Evolutionary conservation across 305 asterid species (phyloP).

Genomic region (Fraxinus greggii): DNA sequence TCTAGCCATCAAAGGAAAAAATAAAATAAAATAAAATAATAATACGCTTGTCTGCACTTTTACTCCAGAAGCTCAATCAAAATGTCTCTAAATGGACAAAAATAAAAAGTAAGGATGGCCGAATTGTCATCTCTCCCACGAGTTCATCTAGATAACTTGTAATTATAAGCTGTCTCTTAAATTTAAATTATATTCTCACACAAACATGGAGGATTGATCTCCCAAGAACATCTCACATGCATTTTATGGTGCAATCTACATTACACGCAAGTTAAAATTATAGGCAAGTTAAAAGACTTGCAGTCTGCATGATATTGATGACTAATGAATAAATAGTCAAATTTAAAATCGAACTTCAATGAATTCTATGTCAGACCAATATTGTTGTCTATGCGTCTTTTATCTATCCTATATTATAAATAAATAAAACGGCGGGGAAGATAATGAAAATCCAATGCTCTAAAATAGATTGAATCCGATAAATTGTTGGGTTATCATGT

Average conservation of each 20-base stretch:
- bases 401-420: neutral
- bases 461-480: too few species aligned
- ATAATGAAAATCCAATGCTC: neutral
- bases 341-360: neutral
- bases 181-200: neutral
- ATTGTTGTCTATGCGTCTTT: neutral
- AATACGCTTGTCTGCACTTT: conserved; percentile 24
- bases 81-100: conserved; percentile 42
- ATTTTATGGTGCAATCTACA: neutral
- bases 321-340: neutral
- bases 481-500: neutral
- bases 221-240: neutral
- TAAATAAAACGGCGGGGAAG: neutral
- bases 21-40: neutral
- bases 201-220: neutral
- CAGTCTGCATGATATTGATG: neutral
- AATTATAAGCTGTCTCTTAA: conserved; percentile 25
- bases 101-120: conserved; percentile 37
- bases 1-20: neutral
- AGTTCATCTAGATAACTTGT: conserved; percentile 51
- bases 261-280: neutral
- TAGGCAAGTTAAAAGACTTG: neutral
- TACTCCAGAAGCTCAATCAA: conserved; percentile 39
- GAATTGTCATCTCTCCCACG: conserved; percentile 57
- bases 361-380: neutral